Evolutionary conservation across 2,329 filamentous ascomycete genomes (phyloP), one percentile per base, ranked within the genome.

Genomic region (Talaromyces verruculosus): DNA sequence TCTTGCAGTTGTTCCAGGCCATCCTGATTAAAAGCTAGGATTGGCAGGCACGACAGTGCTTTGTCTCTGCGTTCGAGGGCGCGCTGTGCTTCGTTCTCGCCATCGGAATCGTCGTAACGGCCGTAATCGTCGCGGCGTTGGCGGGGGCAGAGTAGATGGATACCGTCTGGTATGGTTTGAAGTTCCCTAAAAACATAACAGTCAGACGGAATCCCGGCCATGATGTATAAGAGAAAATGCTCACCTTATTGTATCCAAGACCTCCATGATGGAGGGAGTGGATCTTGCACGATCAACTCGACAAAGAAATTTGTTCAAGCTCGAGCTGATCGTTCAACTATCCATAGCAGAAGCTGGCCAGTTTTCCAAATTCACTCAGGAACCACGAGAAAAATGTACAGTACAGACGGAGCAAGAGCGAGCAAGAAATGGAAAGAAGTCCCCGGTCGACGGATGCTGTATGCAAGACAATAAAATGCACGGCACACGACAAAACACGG

Each of bases 141-240:
- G 67, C 86, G 87, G 1, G 90, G 89, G 68, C 90, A 93, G 67
- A 92, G 85, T 62, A 91, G 81, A 72, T 93, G 90, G 28, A 82
- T 78, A 15, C 84, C 76, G 43, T 78, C 75, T 5, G 80, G 78
- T 60, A 82, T 73, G 66, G 75, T 72, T 71, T 80, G 77, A n/a
- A 83, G 71, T 72, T 81, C 79, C 67, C 79, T 81, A 67, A 33
- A 65, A 39, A 59, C 55, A 33, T 35, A 15, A 58, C 13, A 33
- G 65, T 67, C 25, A 60, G 60, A 22, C 5, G 1, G 22, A 49
- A 28, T 28, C 19, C 41, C 37, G 13, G 30, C 5, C 11, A 37
- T 25, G 13, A 37, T 1, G 5, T 30, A 37, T 8, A 6, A 22
- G 28, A 60, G 7, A 17, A 2, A 22, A 11, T 33, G 35, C 78